Base-by-base conservation (phyloP, 129 eudicot species). In the Flaveria brownii region DNA sequence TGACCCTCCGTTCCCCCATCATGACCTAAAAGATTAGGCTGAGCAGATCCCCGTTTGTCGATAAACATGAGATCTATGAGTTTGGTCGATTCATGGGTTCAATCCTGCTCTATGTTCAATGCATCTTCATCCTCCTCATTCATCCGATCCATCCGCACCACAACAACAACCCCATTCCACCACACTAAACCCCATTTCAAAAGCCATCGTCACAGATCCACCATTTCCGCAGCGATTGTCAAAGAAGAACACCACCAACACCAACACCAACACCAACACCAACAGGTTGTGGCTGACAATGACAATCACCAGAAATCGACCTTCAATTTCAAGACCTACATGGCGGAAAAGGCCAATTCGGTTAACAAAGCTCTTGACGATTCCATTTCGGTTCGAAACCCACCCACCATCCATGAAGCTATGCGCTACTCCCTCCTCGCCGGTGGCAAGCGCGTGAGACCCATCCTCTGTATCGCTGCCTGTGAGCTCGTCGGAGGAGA, bases 401-500 rank as follows among this genome's bases (percentile, higher is more conserved):
- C 96, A 22, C 80, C 82, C 12, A 86, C 22, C 60, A 87, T 90
- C 52, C 96, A 87, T 70, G 87, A 87, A 70, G 81, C 96, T 1
- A 87, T 90, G 96, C 75, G 89, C 11, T 87, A 90, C 75, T 87
- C 93, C 0, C 77, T 90, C 10, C 80, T 90, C 47, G 93, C 93
- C 49, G 88, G 96, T 13, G 96, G 96, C 13, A 90, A 88, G 71
- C 78, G 89, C 4, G 87, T 90, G 30, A 71, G 92, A 2, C 92
- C 96, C 9, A 82, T 90, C 63, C 82, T 90, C 17, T 90, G 91
- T 59, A 75, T 90, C 66, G 96, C 93, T 15, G 92, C 96, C 20
- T 90, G 93, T 45, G 93, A 90, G 82, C 87, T 81, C 22, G 96
- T 90, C 41, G 93, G 96, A 47, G 96, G 96, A 1, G 39, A 72